Percentiles rank a stretch among this genome's conserved stretches.
These are phyloP conservation scores for Lactarius hatsudake DNA, from an alignment of 768 basidiomycete species.

Conservation along the genomic window DNA sequence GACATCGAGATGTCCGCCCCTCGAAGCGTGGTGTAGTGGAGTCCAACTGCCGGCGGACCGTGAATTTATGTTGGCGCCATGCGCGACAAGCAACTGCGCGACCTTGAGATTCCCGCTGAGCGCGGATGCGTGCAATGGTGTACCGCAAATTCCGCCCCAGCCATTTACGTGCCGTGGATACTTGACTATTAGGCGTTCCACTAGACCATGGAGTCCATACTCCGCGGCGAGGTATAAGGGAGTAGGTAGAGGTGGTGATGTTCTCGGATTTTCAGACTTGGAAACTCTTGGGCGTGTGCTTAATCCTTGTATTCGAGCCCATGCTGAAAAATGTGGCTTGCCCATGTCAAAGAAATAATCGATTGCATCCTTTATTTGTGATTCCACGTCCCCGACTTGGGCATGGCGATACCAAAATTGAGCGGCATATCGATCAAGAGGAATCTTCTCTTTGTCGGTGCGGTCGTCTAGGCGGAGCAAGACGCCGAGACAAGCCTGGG, in stretches of 20 bases:
- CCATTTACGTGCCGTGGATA: neutral
- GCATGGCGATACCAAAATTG: neutral
- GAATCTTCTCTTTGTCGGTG: neutral
- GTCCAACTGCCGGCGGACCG: neutral
- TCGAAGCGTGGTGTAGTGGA: neutral
- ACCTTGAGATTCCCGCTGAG: neutral
- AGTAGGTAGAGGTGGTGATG: no score
- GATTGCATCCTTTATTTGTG: neutral
- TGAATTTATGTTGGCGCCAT: neutral
- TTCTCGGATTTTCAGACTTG: no score
- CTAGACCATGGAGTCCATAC: neutral
- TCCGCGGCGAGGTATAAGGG: neutral
- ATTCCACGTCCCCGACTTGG: neutral
- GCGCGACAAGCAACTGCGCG: neutral
- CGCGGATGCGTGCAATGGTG: neutral
- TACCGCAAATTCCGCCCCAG: neutral
- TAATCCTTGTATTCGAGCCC: neutral
- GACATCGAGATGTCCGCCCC: neutral
- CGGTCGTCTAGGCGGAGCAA: neutral
- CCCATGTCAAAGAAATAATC: neutral
- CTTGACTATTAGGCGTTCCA: neutral
- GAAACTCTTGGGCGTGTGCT: no score
- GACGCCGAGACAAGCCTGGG: neutral
- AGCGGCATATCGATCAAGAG: neutral
- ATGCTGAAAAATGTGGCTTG: neutral